A percentile compares a stretch with the other conserved stretches of the same genome.
Conservation (phyloP, 2,329 filamentous ascomycete species). For the Polytolypa hystricis region DNA sequence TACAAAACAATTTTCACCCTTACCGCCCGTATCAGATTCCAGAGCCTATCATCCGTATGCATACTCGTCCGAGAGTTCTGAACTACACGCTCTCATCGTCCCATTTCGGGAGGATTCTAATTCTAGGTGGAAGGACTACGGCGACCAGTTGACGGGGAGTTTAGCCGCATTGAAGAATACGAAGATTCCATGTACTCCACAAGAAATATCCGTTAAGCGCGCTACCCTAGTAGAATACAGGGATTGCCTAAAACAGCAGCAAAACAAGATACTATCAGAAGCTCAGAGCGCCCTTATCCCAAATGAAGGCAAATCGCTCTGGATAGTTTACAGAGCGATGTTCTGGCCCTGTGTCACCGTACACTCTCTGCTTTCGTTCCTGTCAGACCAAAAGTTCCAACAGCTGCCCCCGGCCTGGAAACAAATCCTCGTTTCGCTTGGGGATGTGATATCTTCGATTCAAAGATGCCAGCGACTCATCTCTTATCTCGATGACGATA, state of each 20-base stretch:
- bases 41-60: neutral
- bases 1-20: neutral
- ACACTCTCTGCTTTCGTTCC: conserved; percentile 1
- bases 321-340: neutral
- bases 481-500: neutral
- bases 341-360: conserved; percentile 5
- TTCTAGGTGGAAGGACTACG: conserved; percentile 3
- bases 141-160: neutral
- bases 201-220: neutral
- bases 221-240: neutral
- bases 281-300: neutral
- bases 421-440: conserved; percentile 1
- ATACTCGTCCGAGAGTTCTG: neutral
- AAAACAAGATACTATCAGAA: conserved; percentile 1
- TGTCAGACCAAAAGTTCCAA: neutral
- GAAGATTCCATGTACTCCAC: neutral
- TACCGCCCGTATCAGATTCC: neutral
- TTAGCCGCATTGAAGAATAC: neutral
- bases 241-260: neutral
- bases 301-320: neutral
- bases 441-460: neutral
- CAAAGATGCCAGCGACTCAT: conserved; percentile 3
- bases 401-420: neutral
- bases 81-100: neutral
- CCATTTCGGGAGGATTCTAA: neutral